Base-by-base conservation (phyloP, 495 filamentous ascomycete species). In the Neurospora intermedia region DNA sequence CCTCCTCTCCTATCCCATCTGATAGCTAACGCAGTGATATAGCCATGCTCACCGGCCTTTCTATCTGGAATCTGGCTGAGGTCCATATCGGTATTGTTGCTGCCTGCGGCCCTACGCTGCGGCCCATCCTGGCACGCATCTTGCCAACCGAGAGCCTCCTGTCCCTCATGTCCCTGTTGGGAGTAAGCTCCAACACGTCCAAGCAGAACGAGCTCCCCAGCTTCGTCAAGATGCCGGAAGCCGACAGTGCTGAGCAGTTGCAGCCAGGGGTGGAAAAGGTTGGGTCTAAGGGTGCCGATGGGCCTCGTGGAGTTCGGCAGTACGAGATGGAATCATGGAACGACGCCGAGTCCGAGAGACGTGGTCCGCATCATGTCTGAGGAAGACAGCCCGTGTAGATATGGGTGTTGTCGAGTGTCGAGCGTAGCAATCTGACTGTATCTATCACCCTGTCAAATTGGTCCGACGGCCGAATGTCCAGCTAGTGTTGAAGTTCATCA, bases 11-110 rank as follows among this genome's bases (percentile, higher is more conserved):
- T 35, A 18, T 40, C 6, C 69, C 5, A 43, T 39, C 23, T 39
- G 2, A 31, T 3, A 31, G 70, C 72, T 74, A 72, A 75, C 31
- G 18, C 40, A 43, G 10, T 13, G 23, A 41, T 4, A 40, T 11
- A 76, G 73, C 69, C 20, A 54, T 43, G 15, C 62, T 72, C 20
- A 74, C 73, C 2, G 75, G 43, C 3, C 59, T 77, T 10, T 73
- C 54, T 2, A 73, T 77, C 45, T 77, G 75, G 75, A 78, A 77
- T 16, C 39, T 75, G 2, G 71, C 71, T n/a, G 75, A 78, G 54
- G 74, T 74, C 31, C 69, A 78, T 54, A 59, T 78, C 6, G 75
- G 77, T 42, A 78, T 78, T 31, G 40, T 77, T 9, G 77, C 77
- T 31, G 74, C 74, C 40, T 77, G 70, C 20, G 75, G 75, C 0